A percentile compares a stretch with the other conserved stretches of the same genome.
Conservation (phyloP, 805 yeast genomes). For the Komagataella phaffii region DNA sequence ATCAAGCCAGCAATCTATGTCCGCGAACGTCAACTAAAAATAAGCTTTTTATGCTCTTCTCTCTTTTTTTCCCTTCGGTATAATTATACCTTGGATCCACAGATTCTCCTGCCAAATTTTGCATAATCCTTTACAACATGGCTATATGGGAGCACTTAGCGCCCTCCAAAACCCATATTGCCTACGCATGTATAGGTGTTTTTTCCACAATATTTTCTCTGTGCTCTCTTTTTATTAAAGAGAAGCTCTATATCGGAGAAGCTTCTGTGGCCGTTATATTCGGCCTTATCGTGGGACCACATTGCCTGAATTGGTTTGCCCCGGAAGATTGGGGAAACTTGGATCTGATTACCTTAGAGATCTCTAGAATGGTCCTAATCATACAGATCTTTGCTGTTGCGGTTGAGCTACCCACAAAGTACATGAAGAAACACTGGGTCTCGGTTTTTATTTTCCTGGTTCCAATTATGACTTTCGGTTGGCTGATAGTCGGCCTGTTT, state of each 20-base stretch:
- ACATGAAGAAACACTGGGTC: slow-evolving; percentile 44
- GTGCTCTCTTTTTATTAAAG: slow-evolving; percentile 45
- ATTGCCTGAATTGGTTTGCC: slow-evolving; percentile 42
- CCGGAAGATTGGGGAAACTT: slow-evolving; percentile 46
- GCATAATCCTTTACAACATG: not conserved
- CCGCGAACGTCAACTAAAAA: not conserved
- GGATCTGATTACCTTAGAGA: slow-evolving; percentile 39
- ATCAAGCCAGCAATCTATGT: no score
- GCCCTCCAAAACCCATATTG: slow-evolving; percentile 17
- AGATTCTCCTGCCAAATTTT: no score
- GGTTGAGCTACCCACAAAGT: slow-evolving; percentile 58
- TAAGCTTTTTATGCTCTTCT: not conserved
- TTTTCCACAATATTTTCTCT: slow-evolving; percentile 45
- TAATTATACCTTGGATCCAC: no score
- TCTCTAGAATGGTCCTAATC: slow-evolving; percentile 50
- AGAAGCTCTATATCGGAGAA: slow-evolving; percentile 47
- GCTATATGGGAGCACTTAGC: slow-evolving; percentile 2
- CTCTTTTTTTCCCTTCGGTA: not conserved
- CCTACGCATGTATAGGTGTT: slow-evolving; percentile 48
- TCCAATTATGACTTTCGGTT: slow-evolving; percentile 62
- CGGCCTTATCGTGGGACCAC: slow-evolving; percentile 49
- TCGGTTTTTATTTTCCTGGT: slow-evolving; percentile 43
- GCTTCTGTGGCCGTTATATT: slow-evolving; percentile 53
- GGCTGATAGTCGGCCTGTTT: slow-evolving; percentile 52
- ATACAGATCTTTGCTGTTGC: slow-evolving; percentile 65